phyloP scores from a whole-genome alignment of 768 basidiomycete species.

The Trametes cubensis region DNA sequence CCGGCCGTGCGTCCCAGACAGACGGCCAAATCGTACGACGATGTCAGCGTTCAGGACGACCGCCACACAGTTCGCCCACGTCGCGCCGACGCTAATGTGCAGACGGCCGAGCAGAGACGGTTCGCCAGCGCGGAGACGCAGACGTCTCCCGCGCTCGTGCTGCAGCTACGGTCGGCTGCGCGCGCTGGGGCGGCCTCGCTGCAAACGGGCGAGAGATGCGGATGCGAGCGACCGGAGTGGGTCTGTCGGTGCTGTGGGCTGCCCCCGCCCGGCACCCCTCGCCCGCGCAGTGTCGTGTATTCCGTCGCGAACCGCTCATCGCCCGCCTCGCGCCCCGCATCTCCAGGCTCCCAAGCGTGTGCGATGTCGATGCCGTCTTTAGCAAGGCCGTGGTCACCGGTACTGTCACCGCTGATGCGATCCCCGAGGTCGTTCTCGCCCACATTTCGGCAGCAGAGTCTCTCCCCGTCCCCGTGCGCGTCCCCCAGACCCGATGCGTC shows the following conservation, averaged over 20 bases:
- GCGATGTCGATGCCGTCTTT: no score
- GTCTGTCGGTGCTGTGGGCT: constrained; percentile 13
- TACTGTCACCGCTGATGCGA: background rate
- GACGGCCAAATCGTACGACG: background rate
- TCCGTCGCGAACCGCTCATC: background rate
- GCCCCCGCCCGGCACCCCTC: background rate
- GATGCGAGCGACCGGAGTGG: constrained; percentile 1
- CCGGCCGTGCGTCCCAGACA: background rate
- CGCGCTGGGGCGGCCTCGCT: background rate
- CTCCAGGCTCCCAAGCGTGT: no score
- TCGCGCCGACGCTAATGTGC: background rate
- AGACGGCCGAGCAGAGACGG: background rate
- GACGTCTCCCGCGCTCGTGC: background rate
- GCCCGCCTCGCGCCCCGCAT: background rate
- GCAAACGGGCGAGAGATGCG: background rate
- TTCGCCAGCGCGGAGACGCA: background rate
- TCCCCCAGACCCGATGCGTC: no score
- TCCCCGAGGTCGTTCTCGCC: background rate
- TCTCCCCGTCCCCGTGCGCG: no score
- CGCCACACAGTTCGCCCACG: background rate
- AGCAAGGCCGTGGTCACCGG: background rate
- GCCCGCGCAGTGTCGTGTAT: background rate
- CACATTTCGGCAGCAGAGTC: background rate
- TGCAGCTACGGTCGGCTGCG: background rate
- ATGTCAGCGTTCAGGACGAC: constrained; percentile 11